Percentiles rank a stretch among this genome's conserved stretches.
phyloP scores from a whole-genome alignment of 2,329 filamentous ascomycete species.

The Bipolaris sorokiniana region DNA sequence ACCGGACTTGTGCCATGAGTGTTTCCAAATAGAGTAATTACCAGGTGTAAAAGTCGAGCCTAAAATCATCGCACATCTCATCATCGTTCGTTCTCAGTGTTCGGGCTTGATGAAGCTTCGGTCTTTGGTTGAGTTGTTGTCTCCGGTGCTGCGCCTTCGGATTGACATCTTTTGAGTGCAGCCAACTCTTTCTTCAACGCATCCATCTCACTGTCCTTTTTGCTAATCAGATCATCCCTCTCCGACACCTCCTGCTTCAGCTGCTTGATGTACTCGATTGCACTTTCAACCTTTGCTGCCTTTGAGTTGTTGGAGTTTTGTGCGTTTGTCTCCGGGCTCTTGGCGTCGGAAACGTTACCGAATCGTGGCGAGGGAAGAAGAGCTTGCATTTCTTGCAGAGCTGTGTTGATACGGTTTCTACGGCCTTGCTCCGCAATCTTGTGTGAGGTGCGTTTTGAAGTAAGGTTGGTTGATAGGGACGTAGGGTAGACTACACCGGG shows the following conservation, averaged over 20 bases:
- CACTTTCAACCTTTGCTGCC: conserved; percentile 95
- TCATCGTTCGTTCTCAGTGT: conserved; percentile 23
- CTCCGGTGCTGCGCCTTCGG: conserved; percentile 17
- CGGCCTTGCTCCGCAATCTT: conserved; percentile 97
- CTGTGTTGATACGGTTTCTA: conserved; percentile 92
- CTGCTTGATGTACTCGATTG: conserved; percentile 91
- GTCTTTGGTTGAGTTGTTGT: conserved; percentile 18
- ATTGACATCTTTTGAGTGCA: conserved; percentile 32
- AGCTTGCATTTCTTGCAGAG: conserved; percentile 86
- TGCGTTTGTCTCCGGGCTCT: conserved; percentile 48
- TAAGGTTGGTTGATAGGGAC: conserved; percentile 89
- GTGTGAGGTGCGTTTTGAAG: conserved; percentile 95
- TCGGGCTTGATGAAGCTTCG: conserved; percentile 22
- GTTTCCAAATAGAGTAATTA: neutral
- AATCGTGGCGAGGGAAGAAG: conserved; percentile 70
- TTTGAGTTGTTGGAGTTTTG: conserved; percentile 68
- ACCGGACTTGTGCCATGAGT: neutral
- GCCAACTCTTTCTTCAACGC: conserved; percentile 58
- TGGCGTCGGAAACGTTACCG: conserved; percentile 31
- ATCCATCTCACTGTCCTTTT: conserved; percentile 67
- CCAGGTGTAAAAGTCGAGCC: neutral
- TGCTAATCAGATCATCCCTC: conserved; percentile 67
- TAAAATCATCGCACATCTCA: neutral
- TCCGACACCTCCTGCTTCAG: conserved; percentile 75
- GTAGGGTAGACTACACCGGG: conserved; percentile 90